Percentiles rank a stretch among this genome's conserved stretches.
These are phyloP conservation scores for Torrubiella hemipterigena DNA, from an alignment of 2,329 filamentous ascomycete species.

Conservation along the genomic window DNA sequence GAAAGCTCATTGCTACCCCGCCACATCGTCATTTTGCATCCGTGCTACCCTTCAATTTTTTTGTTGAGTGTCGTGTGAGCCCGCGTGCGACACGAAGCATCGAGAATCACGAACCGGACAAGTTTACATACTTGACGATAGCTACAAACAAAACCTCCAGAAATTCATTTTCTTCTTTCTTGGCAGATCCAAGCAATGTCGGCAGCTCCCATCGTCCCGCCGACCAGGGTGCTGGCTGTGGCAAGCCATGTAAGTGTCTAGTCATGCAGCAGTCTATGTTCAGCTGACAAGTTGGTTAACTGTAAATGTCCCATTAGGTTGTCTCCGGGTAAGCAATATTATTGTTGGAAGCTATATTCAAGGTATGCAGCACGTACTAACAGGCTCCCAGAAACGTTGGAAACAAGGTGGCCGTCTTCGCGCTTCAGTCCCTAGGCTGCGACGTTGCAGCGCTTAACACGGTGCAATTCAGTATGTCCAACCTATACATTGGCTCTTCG, in stretches of 20 bases:
- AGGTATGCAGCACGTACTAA: neutral
- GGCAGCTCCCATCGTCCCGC: constrained; percentile 24
- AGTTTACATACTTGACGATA: no score
- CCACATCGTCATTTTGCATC: no score
- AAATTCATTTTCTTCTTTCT: no score
- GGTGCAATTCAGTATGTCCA: constrained; percentile 79
- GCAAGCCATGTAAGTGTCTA: constrained; percentile 96
- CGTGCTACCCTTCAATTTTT: no score
- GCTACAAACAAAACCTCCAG: no score
- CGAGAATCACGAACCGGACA: no score
- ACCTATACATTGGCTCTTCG: no score
- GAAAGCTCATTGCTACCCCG: no score
- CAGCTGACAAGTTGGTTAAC: constrained; percentile 9
- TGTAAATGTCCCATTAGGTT: constrained; percentile 20
- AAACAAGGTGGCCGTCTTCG: constrained; percentile 93
- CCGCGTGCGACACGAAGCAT: no score
- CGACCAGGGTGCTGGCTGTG: constrained; percentile 66
- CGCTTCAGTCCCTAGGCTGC: constrained; percentile 85
- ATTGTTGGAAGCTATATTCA: neutral
- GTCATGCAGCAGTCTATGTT: constrained; percentile 9
- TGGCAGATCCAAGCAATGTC: neutral
- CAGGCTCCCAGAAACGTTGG: constrained; percentile 68
- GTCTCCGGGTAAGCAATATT: constrained; percentile 26
- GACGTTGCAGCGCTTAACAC: constrained; percentile 93
- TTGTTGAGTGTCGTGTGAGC: no score